Evolutionary conservation across 1,284 basidiomycete species (phyloP), one percentile per base, ranked within the genome.

Genomic region (Laetiporus sulphureus): DNA sequence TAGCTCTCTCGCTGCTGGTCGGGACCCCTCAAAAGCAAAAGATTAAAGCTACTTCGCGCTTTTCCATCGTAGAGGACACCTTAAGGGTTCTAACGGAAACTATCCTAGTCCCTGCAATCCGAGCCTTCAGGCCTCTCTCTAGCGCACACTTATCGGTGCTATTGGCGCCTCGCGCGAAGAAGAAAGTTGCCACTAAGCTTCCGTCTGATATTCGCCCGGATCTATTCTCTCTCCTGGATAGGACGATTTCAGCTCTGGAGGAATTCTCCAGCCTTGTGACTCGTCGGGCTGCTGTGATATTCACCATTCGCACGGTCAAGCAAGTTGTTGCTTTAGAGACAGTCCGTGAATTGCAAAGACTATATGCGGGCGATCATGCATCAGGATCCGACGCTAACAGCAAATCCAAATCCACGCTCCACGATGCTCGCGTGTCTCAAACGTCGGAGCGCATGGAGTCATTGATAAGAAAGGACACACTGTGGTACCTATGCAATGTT

Each of bases 401-500:
- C 27, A n/a, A 21, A 13, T 32, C 5, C 30, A 23, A 8, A 29
- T 29, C 31, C 32, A 11, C 23, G 11, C 19, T 23, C 36, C 34
- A 41, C 27, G 18, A 20, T 30, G 20, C 16, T 31, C 34, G 49
- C 52, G 42, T 15, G 47, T 45, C 32, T n/a, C n/a, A n/a, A 29
- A 40, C 20, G 51, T 51, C 31, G 13, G 33, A 40, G 23, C 63
- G 67, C 38, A 51, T 68, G 44, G 53, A 55, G 43, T 59, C 55
- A 35, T 61, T 79, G 24, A 70, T 67, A 27, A 62, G 62, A 31
- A 77, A 77, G 52, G 77, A 79, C 49, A 53, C 71, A 24, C 42
- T 72, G 16, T 77, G 75, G 73, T 79, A 74, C 57, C 61, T 78
- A 22, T 77, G 74, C 49, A 65, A 64, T 22, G 50, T 67, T 20